Percentiles rank a stretch among this genome's conserved stretches.
Conservation (phyloP, 305 asterid genomes). For the Caryopteris hybrid region DNA sequence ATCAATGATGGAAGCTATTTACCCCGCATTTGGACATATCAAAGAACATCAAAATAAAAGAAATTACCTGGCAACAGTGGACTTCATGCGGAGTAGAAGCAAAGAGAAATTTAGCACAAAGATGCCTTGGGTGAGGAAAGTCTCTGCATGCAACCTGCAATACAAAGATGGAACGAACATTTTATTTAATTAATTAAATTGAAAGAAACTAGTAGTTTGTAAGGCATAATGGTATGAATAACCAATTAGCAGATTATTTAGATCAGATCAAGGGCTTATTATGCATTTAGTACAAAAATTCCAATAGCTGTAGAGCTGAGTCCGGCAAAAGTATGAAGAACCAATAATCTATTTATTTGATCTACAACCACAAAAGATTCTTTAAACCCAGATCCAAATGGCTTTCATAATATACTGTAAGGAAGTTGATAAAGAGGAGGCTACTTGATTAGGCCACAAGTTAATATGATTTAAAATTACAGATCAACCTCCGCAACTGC, state of each 20-base stretch:
- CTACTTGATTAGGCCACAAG: conserved; percentile 9
- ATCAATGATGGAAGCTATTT: conserved; percentile 18
- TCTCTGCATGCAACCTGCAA: conserved; percentile 92
- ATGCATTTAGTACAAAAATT: not conserved
- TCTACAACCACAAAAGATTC: not conserved
- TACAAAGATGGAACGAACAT: conserved; percentile 10
- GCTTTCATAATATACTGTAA: conserved; percentile 6
- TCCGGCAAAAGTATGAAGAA: not conserved
- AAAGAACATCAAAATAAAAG: conserved; percentile 3
- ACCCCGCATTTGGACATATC: not conserved
- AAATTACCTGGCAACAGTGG: conserved; percentile 68
- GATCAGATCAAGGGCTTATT: not conserved
- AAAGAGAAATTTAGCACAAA: conserved; percentile 63
- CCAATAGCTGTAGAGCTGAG: not conserved
- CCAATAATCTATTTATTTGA: not conserved
- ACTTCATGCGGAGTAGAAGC: conserved; percentile 56
- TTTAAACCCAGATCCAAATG: not conserved
- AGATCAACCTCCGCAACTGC: conserved; percentile 25
- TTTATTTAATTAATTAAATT: conserved; percentile 3
- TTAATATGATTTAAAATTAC: conserved; percentile 8
- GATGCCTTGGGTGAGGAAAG: conserved; percentile 94
- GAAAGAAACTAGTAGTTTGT: not conserved
- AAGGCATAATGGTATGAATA: not conserved
- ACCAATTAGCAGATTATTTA: not conserved
- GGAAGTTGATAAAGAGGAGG: conserved; percentile 9